Base-by-base conservation (phyloP, 1,284 basidiomycete species). In the Leccinum insigne region DNA sequence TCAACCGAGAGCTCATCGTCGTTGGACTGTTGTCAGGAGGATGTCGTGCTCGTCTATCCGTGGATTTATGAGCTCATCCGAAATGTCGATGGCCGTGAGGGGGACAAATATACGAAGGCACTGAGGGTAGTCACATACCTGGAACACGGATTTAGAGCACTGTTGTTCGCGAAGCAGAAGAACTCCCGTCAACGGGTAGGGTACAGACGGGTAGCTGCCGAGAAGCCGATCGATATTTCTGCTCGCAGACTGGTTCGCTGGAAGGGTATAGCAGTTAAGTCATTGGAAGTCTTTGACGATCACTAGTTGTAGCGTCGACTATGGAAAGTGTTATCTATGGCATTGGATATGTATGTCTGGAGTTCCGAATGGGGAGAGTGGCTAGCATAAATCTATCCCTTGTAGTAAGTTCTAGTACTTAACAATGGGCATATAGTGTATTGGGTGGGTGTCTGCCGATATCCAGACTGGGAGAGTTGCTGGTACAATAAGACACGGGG, bases 161-260 rank as follows among this genome's bases (percentile, higher is more conserved):
- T 32, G 29, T 32, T 32, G 29, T 32, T 32, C 29, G 29, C 29
- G 29, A 32, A 68, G 29, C 40, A 63, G 2, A 21, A 23, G 52
- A 1, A 23, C 23, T 61, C 63, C 1, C 5, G 26, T 58, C 47
- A 40, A 10, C 62, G 40, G 21, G 23, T 57, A 5, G 26, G 57
- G 58, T 63, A 70, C 23, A 60, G 16, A n/a, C 18, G 68, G 16
- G 42, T 69, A 5, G 68, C 69, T 70, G 29, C 29, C 29, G 29
- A 32, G 29, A 32, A 32, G 29, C 29, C 29, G 29, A 32, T 32
- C 29, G 29, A 32, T 32, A 32, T 32, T 26, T 58, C 65, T 4
- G 23, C 32, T 14, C 7, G 54, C 16, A 6, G 8, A 21, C 42
- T 70, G 44, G 42, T 38, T 9, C 63, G 62, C 7, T 49, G 65